Evolutionary conservation across 2,329 filamentous ascomycete species (phyloP).

Genomic region (Pyrenophora teres): DNA sequence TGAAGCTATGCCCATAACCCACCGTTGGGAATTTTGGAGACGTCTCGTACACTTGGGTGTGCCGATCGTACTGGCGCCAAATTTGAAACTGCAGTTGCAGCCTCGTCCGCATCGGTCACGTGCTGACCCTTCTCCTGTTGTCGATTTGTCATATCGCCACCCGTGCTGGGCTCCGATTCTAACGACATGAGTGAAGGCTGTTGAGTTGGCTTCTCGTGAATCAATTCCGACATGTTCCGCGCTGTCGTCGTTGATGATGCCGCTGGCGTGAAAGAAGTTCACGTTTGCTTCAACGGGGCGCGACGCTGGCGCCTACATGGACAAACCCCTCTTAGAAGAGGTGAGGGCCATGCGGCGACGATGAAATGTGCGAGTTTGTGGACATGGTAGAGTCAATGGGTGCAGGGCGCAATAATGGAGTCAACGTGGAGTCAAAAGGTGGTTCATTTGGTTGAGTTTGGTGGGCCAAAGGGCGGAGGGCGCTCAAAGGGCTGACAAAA

Average conservation of each 20-base stretch:
- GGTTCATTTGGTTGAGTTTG: too few relatives aligned
- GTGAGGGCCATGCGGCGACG: too few relatives aligned
- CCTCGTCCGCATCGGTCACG: constrained; percentile 16
- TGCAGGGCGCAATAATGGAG: too few relatives aligned
- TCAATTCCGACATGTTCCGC: constrained; percentile 1
- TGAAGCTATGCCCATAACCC: constrained; percentile 55
- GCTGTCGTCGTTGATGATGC: not conserved
- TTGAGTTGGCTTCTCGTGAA: constrained; percentile 26
- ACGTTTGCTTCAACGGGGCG: too few relatives aligned
- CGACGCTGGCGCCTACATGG: too few relatives aligned
- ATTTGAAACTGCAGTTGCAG: constrained; percentile 5
- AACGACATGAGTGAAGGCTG: constrained; percentile 19
- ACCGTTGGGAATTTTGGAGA: constrained; percentile 52
- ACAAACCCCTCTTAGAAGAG: too few relatives aligned
- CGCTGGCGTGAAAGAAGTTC: too few relatives aligned
- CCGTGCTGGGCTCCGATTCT: constrained; percentile 15
- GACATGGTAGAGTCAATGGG: too few relatives aligned
- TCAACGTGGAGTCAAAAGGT: too few relatives aligned
- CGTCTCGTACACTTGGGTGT: constrained; percentile 48
- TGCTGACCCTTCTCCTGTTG: constrained; percentile 17
- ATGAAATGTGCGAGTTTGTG: too few relatives aligned
- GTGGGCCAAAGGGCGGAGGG: too few relatives aligned
- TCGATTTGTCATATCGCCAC: constrained; percentile 8
- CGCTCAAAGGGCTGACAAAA: too few relatives aligned
- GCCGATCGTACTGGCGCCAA: constrained; percentile 30